Percentiles rank a stretch among this genome's conserved stretches.
phyloP scores from a whole-genome alignment of 2,329 filamentous ascomycete species.

The Claviceps cyperi region DNA sequence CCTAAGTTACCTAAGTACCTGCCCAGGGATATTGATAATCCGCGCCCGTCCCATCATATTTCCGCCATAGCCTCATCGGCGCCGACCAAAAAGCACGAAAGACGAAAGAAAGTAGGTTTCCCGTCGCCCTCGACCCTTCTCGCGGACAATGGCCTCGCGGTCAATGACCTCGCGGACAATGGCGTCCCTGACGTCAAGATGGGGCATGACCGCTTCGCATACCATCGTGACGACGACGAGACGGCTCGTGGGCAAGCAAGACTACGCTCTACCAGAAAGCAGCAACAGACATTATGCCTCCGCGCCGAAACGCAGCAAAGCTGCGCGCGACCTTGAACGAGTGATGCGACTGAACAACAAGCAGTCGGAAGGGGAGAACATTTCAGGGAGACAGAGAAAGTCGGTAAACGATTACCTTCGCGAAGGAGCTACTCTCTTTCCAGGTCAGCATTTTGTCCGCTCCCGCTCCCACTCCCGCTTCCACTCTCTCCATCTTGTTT shows the following conservation, averaged over 20 bases:
- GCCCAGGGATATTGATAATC: conserved; percentile 6
- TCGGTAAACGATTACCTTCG: conserved; percentile 20
- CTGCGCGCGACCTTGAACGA: conserved; percentile 17
- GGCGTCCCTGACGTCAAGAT: conserved; percentile 7
- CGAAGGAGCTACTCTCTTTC: conserved; percentile 20
- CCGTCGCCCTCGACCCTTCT: no score
- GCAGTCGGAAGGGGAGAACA: conserved; percentile 15
- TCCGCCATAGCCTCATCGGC: neutral
- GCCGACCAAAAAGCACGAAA: neutral
- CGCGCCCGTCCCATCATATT: neutral
- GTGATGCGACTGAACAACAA: conserved; percentile 10
- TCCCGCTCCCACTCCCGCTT: neutral
- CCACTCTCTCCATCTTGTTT: neutral
- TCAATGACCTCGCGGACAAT: conserved; percentile 1
- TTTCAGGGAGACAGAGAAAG: conserved; percentile 17
- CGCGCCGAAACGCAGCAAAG: conserved; percentile 12
- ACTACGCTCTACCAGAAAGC: neutral
- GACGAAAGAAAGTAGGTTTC: neutral
- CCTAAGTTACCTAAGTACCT: neutral
- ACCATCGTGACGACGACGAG: conserved; percentile 5
- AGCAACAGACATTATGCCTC: conserved; percentile 11
- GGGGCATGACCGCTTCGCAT: conserved; percentile 6
- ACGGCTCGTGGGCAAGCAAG: conserved; percentile 7
- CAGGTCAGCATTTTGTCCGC: conserved; percentile 11
- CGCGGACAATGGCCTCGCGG: no score